Percentiles rank a stretch among this genome's conserved stretches.
phyloP scores from a whole-genome alignment of 305 asterid species.

The Coffea humblotiana region DNA sequence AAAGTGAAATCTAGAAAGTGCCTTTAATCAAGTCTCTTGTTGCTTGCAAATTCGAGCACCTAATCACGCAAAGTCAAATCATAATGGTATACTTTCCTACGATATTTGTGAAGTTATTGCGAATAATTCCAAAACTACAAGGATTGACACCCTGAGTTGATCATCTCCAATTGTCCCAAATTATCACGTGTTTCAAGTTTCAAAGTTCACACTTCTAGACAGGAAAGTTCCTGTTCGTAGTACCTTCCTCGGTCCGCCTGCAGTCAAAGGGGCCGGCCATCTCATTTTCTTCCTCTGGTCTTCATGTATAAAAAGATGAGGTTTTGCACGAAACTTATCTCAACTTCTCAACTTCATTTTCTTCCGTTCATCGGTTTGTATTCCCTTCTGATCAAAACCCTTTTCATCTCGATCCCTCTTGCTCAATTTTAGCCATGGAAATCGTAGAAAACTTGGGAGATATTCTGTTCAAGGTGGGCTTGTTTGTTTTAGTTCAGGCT shows the following conservation, averaged over 20 bases:
- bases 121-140: background rate
- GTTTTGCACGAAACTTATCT: background rate
- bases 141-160: no score
- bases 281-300: background rate
- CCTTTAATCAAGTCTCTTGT: background rate
- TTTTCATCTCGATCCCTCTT: background rate
- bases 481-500: conserved; percentile 33
- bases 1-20: background rate
- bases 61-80: background rate
- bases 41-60: background rate
- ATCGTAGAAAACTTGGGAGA: conserved; percentile 5
- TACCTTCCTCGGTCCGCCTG: background rate
- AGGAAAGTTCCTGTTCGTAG: background rate
- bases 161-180: background rate
- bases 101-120: background rate
- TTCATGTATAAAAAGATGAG: background rate
- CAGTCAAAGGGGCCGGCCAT: conserved; percentile 19
- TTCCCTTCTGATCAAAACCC: background rate
- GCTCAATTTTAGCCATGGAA: conserved; percentile 1
- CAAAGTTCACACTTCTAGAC: no score
- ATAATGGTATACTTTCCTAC: no score
- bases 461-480: conserved; percentile 30
- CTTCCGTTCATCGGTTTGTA: background rate
- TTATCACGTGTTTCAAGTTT: background rate
- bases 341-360: background rate